phyloP scores from a whole-genome alignment of 169 alveolate species.

The Plasmodium berghei region DNA sequence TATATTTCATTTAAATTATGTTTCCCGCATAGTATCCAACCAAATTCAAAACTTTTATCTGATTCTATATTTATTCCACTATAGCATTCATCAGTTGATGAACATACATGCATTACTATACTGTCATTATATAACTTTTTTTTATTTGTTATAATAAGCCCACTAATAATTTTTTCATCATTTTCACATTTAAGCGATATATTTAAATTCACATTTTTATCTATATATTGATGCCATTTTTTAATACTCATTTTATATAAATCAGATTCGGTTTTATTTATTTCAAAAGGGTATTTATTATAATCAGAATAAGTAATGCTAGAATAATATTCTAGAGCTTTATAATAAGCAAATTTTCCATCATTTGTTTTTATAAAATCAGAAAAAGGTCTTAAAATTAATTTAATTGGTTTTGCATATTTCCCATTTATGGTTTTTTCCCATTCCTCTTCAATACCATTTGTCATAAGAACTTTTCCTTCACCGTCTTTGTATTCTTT shows the following conservation, averaged over 20 bases:
- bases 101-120: slow-evolving; percentile 46
- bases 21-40: slow-evolving; percentile 71
- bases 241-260: slow-evolving; percentile 53
- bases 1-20: slow-evolving; percentile 47
- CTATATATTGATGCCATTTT: slow-evolving; percentile 63
- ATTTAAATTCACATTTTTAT: slow-evolving; percentile 65
- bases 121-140: slow-evolving; percentile 14
- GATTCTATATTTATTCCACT: slow-evolving; percentile 57
- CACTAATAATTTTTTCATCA: slow-evolving; percentile 66
- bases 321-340: slow-evolving; percentile 71
- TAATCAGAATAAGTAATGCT: slow-evolving; percentile 54
- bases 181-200: slow-evolving; percentile 34
- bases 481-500: neutral
- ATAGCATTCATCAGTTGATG: slow-evolving; percentile 33
- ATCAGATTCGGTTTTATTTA: slow-evolving; percentile 43
- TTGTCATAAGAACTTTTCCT: neutral
- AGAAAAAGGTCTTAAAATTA: slow-evolving; percentile 64
- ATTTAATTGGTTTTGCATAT: slow-evolving; percentile 51
- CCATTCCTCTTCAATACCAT: slow-evolving; percentile 25
- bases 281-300: slow-evolving; percentile 28
- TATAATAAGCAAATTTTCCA: slow-evolving; percentile 45
- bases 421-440: slow-evolving; percentile 48
- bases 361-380: slow-evolving; percentile 55
- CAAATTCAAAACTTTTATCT: slow-evolving; percentile 73
- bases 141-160: slow-evolving; percentile 65